phyloP scores from a whole-genome alignment of 352 stramenopile genomes.

The Phytophthora vignae region DNA sequence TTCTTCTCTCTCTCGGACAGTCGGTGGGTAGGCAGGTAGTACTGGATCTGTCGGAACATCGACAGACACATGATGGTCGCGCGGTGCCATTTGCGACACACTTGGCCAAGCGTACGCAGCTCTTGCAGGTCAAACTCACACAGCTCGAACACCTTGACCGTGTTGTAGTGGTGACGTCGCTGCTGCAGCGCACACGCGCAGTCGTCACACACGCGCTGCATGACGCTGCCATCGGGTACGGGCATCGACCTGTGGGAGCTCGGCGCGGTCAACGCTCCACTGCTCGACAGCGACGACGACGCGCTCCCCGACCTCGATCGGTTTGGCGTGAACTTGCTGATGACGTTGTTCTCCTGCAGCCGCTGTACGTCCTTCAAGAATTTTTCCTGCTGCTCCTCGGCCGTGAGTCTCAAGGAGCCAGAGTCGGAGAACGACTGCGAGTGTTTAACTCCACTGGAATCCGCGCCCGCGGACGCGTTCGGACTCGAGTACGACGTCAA shows the following conservation, averaged over 20 bases:
- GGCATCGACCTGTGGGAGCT: conserved; percentile 52
- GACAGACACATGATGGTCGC: conserved; percentile 90
- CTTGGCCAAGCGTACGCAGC: conserved; percentile 74
- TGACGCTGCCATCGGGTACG: conserved; percentile 72
- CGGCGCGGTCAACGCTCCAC: conserved; percentile 25
- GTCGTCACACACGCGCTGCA: conserved; percentile 86
- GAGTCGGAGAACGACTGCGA: conserved; percentile 40
- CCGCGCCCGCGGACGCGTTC: background rate
- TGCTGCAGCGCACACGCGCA: conserved; percentile 83
- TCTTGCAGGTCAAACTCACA: conserved; percentile 84
- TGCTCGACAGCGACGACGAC: conserved; percentile 38
- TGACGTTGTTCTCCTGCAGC: conserved; percentile 65
- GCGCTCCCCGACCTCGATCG: conserved; percentile 36
- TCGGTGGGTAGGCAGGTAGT: conserved; percentile 83
- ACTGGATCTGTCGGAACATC: conserved; percentile 90
- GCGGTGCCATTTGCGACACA: conserved; percentile 89
- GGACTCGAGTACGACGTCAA: conserved; percentile 71
- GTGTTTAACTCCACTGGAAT: conserved; percentile 25
- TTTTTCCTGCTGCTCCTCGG: conserved; percentile 59
- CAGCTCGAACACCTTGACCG: conserved; percentile 85
- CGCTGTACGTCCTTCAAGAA: conserved; percentile 83
- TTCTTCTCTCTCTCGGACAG: conserved; percentile 78
- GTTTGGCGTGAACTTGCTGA: conserved; percentile 82
- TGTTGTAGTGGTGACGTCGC: conserved; percentile 87
- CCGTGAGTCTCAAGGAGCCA: conserved; percentile 39